Evolutionary conservation across 441 rosid genomes (phyloP), one percentile per base, ranked within the genome.

Genomic region (Adansonia madagascariensis): DNA sequence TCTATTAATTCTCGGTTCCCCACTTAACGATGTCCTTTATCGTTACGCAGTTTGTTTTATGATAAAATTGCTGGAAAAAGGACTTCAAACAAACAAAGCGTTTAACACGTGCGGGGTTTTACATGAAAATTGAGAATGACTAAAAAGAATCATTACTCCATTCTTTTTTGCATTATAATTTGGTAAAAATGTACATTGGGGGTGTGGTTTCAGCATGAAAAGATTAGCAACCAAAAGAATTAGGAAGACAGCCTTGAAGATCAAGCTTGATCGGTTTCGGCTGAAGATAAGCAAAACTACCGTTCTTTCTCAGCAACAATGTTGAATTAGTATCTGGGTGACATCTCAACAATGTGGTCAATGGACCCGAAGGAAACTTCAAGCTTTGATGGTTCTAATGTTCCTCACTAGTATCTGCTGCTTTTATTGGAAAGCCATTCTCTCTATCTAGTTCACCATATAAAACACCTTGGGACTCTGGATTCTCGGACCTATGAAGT

Each of bases 361-460:
- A 35, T 70, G 22, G 35, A n/a, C 14, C 53, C 53, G 14, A 49
- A 49, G 53, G 67, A 31, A 18, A 41, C 39, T 49, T 75, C 70
- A 62, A 72, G 52, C 31, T 18, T 39, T 72, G 75, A 39, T 72
- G 60, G 46, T 69, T 69, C 66, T 46, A 73, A 17, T 60, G 31
- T 52, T 78, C 72, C 22, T 80, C 80, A 59, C 35, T 22, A 11
- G 75, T 35, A 52, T 78, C 68, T 68, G 80, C 87, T 15, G 81
- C 83, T 65, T 80, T 79, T 77, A 77, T 72, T 62, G 66, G 82
- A 81, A 80, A 78, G 6, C 87, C 82, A 56, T 83, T 86, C 11
- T 86, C 82, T 3, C 41, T 59, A 47, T 83, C 79, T 65, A 84
- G 76, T 67, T 89, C 92, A 64, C 82, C 77, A 35, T 84, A 85